Evolutionary conservation across 495 filamentous ascomycete genomes (phyloP).

Genomic region (Chaetomidium leptoderma): DNA sequence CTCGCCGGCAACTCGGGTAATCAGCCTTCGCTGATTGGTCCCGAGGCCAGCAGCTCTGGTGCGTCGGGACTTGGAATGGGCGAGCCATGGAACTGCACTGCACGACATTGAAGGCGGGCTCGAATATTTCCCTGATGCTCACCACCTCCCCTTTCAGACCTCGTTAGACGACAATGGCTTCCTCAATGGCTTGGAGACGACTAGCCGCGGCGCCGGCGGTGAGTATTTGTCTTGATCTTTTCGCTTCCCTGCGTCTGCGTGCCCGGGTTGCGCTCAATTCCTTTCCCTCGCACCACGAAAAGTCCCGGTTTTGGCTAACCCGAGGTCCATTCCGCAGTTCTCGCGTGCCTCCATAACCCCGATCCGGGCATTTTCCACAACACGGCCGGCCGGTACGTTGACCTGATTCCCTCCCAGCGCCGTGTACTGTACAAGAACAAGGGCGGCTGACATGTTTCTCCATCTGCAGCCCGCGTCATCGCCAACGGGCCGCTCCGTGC

Average conservation of each 20-base stretch:
- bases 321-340: slow-evolving; percentile 36
- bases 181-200: slow-evolving; percentile 50
- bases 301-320: slow-evolving; percentile 15
- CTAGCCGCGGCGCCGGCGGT: slow-evolving; percentile 44
- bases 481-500: slow-evolving; percentile 79
- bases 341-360: slow-evolving; percentile 47
- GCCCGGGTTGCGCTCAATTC: neutral
- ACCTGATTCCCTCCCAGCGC: neutral
- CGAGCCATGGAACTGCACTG: slow-evolving; percentile 10
- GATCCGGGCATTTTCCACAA: slow-evolving; percentile 77
- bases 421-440: too few species aligned
- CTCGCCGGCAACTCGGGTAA: slow-evolving; percentile 36
- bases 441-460: slow-evolving; percentile 14
- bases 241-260: neutral
- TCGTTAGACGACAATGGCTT: slow-evolving; percentile 43
- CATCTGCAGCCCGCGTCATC: slow-evolving; percentile 60
- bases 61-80: slow-evolving; percentile 25
- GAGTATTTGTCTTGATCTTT: slow-evolving; percentile 25
- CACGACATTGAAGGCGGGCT: slow-evolving; percentile 22
- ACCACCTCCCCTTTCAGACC: slow-evolving; percentile 26
- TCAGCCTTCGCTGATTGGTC: slow-evolving; percentile 26
- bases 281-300: slow-evolving; percentile 7
- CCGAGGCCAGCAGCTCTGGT: slow-evolving; percentile 11
- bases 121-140: slow-evolving; percentile 32
- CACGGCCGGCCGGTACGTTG: slow-evolving; percentile 68